These are phyloP conservation scores for Globisporangium ultimum DNA, from an alignment of 352 stramenopile species.

Conservation along the genomic window DNA sequence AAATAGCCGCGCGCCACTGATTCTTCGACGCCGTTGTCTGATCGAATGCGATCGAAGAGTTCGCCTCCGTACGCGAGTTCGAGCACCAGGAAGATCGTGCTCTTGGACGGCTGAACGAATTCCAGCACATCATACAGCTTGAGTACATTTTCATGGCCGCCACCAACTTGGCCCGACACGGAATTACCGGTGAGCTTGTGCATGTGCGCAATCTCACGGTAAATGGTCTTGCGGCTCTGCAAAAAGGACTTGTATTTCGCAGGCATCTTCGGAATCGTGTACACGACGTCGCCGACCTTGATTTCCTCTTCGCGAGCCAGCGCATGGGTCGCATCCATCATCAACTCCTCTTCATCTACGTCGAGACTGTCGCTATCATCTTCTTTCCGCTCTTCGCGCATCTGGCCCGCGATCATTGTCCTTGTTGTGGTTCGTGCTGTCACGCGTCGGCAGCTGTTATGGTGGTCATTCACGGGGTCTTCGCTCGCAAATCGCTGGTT, in stretches of 20 bases:
- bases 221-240: slow-evolving; percentile 89
- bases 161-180: slow-evolving; percentile 60
- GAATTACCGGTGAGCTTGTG: slow-evolving; percentile 86
- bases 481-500: slow-evolving; percentile 19
- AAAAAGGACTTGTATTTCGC: slow-evolving; percentile 93
- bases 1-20: slow-evolving; percentile 84
- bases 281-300: slow-evolving; percentile 31
- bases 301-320: slow-evolving; percentile 19
- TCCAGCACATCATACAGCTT: slow-evolving; percentile 96
- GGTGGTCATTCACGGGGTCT: slow-evolving; percentile 35
- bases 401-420: slow-evolving; percentile 1
- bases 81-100: slow-evolving; percentile 92
- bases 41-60: slow-evolving; percentile 92
- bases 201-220: slow-evolving; percentile 96
- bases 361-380: slow-evolving; percentile 18
- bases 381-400: slow-evolving; percentile 20
- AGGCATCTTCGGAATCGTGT: slow-evolving; percentile 84
- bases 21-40: slow-evolving; percentile 81
- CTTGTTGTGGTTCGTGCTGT: slow-evolving; percentile 4
- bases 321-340: slow-evolving; percentile 23
- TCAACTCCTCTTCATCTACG: slow-evolving; percentile 31
- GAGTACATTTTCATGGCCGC: slow-evolving; percentile 94
- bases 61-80: slow-evolving; percentile 90
- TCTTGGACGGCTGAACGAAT: slow-evolving; percentile 93
- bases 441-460: not conserved